These are phyloP conservation scores for Daldinia sp. DNA, from an alignment of 2,329 filamentous ascomycete genomes.

Conservation along the genomic window DNA sequence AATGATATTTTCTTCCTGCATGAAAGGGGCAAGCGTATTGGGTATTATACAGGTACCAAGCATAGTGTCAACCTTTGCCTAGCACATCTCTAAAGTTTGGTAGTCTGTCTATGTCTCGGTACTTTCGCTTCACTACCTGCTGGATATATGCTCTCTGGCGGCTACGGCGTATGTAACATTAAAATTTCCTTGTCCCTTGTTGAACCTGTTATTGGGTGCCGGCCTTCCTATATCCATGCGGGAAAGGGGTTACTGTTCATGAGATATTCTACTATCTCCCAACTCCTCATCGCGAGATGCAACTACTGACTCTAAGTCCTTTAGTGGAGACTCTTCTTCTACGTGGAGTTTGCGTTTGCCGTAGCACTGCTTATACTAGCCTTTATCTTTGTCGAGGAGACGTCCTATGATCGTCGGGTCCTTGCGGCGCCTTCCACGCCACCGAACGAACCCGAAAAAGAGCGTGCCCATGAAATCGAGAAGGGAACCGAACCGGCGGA, in stretches of 20 bases:
- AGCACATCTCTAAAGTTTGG: conserved; percentile 20
- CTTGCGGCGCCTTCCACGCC: conserved; percentile 33
- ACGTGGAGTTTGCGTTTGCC: conserved; percentile 69
- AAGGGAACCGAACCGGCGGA: conserved; percentile 19
- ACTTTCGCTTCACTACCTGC: conserved; percentile 69
- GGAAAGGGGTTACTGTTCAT: not conserved
- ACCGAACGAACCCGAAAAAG: conserved; percentile 45
- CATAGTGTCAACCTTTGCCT: not conserved
- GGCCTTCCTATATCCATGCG: not conserved
- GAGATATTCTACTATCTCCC: not conserved
- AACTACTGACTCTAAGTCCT: not conserved
- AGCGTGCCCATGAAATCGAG: conserved; percentile 35
- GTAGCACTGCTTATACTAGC: conserved; percentile 58
- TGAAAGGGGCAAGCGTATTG: conserved; percentile 65
- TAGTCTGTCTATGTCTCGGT: conserved; percentile 67
- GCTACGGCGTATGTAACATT: conserved; percentile 56
- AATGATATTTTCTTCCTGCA: conserved; percentile 63
- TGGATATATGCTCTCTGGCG: conserved; percentile 70
- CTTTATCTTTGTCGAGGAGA: conserved; percentile 67
- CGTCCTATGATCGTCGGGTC: conserved; percentile 57
- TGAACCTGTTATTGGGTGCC: not conserved
- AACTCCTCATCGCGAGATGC: not conserved
- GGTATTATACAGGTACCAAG: conserved; percentile 66
- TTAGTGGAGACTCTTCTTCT: conserved; percentile 70
- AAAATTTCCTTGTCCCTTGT: not conserved